Evolutionary conservation across 176 grass and related monocot genomes (phyloP).

Genomic region (Paspalum notatum): DNA sequence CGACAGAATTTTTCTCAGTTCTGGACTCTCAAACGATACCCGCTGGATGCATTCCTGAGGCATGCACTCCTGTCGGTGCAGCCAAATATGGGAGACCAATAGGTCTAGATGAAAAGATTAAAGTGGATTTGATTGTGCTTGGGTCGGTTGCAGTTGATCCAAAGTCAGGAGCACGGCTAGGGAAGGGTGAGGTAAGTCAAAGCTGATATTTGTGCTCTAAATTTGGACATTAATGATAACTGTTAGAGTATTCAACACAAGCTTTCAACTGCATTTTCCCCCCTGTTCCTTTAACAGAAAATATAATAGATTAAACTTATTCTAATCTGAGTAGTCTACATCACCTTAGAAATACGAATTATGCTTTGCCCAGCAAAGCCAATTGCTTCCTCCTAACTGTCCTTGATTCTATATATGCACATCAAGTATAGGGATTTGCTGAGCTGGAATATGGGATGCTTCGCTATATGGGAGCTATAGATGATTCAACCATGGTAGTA

Average conservation of each 20-base stretch:
- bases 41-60: constrained; percentile 58
- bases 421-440: constrained; percentile 63
- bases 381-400: background rate
- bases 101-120: constrained; percentile 69
- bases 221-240: background rate
- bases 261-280: too few relatives aligned
- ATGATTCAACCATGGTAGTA: constrained; percentile 81
- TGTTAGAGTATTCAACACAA: too few relatives aligned
- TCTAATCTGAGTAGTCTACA: background rate
- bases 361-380: background rate
- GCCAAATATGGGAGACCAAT: constrained; percentile 85
- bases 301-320: too few relatives aligned
- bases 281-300: too few relatives aligned
- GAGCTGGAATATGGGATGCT: constrained; percentile 93
- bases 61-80: constrained; percentile 80
- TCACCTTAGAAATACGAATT: background rate
- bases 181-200: too few relatives aligned
- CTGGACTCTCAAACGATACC: too few relatives aligned
- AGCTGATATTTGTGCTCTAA: constrained; percentile 9
- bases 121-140: constrained; percentile 85
- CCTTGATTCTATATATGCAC: constrained; percentile 1
- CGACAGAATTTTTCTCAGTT: constrained; percentile 80
- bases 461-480: constrained; percentile 82
- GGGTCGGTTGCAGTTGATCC: constrained; percentile 92
- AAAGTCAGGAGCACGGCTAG: too few relatives aligned